phyloP scores from a whole-genome alignment of 345 rosid species.

The Lepidium africanum region DNA sequence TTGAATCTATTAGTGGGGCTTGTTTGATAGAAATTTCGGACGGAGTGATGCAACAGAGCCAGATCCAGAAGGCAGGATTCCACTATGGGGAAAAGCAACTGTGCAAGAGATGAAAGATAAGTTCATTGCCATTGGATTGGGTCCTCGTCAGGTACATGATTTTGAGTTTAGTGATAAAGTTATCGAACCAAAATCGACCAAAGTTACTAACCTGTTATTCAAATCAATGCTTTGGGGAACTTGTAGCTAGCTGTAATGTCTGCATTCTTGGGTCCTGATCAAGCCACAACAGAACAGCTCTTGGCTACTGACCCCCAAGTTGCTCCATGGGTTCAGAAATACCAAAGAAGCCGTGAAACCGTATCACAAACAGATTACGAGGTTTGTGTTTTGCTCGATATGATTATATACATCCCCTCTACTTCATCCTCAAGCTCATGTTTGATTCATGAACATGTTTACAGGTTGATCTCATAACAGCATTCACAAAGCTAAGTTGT shows the following conservation, averaged over 20 bases:
- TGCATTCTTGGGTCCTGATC: slow-evolving; percentile 94
- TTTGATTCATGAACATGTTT: not conserved
- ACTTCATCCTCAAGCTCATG: not conserved
- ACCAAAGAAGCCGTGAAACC: slow-evolving; percentile 88
- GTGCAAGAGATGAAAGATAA: slow-evolving; percentile 91
- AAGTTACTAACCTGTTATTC: not conserved
- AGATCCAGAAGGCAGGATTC: slow-evolving; percentile 85
- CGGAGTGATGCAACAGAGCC: slow-evolving; percentile 59
- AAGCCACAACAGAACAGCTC: slow-evolving; percentile 62
- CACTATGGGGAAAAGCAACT: slow-evolving; percentile 67
- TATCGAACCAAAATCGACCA: not conserved
- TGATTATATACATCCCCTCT: not conserved
- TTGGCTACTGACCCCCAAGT: slow-evolving; percentile 64
- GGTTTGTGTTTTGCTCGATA: slow-evolving; percentile 32
- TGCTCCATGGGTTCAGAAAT: slow-evolving; percentile 77
- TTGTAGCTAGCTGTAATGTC: slow-evolving; percentile 86
- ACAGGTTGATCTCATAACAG: slow-evolving; percentile 91
- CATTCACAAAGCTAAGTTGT: slow-evolving; percentile 67
- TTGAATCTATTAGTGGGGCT: slow-evolving; percentile 55
- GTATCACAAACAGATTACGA: slow-evolving; percentile 90
- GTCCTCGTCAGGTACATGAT: slow-evolving; percentile 82
- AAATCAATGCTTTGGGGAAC: not conserved
- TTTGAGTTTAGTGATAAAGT: not conserved
- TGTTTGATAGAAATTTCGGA: slow-evolving; percentile 84
- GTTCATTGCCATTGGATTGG: slow-evolving; percentile 67